Conservation (phyloP, 2,329 filamentous ascomycete species). For the Cladophialophora yegresii region DNA sequence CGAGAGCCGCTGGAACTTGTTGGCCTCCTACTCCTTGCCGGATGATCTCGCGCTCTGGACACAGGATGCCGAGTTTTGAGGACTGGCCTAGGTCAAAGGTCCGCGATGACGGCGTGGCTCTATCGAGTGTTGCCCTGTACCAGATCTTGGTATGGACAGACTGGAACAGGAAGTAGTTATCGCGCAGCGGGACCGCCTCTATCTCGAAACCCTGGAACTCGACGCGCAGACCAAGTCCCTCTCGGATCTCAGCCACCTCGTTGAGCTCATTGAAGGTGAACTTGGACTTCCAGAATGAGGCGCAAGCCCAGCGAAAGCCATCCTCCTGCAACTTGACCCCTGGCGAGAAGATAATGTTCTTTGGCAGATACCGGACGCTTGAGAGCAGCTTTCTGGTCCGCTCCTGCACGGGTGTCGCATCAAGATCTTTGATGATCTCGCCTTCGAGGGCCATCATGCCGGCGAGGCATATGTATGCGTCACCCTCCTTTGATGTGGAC, state of each 20-base stretch:
- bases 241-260: slow-evolving; percentile 9
- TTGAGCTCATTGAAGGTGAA: slow-evolving; percentile 3
- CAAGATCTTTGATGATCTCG: slow-evolving; percentile 11
- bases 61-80: slow-evolving; percentile 9
- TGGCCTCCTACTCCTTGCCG: slow-evolving; percentile 7
- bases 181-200: slow-evolving; percentile 5
- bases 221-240: slow-evolving; percentile 11
- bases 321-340: slow-evolving; percentile 11
- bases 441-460: slow-evolving; percentile 15
- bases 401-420: slow-evolving; percentile 3
- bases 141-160: slow-evolving; percentile 15
- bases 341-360: slow-evolving; percentile 18
- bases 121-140: slow-evolving; percentile 16
- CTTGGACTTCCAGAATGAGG: slow-evolving; percentile 19
- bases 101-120: neutral
- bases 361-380: slow-evolving; percentile 8
- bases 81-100: neutral
- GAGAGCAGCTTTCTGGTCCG: slow-evolving; percentile 11
- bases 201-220: slow-evolving; percentile 18
- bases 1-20: slow-evolving; percentile 14
- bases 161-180: slow-evolving; percentile 11
- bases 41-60: slow-evolving; percentile 7
- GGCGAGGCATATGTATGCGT: slow-evolving; percentile 19
- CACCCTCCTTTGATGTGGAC: slow-evolving; percentile 13
- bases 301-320: slow-evolving; percentile 17